Conservation (phyloP, 768 basidiomycete genomes). For the Lactifluus volemus region DNA sequence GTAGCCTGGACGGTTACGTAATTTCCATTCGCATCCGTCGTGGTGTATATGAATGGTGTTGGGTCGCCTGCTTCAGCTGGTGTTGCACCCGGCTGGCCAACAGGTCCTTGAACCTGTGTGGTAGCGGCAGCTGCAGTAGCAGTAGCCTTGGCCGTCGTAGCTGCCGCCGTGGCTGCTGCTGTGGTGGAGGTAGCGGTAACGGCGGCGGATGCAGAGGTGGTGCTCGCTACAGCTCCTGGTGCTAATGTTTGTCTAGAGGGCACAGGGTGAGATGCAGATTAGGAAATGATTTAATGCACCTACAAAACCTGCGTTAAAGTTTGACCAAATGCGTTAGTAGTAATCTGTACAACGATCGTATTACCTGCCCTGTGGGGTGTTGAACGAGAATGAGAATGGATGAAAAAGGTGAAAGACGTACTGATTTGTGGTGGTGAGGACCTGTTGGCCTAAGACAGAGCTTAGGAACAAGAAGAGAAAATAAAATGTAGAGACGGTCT, state of each 20-base stretch:
- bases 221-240: slow-evolving; percentile 17
- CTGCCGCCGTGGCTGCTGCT: slow-evolving; percentile 16
- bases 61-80: slow-evolving; percentile 17
- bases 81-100: slow-evolving; percentile 41
- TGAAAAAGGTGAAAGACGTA: slow-evolving; percentile 25
- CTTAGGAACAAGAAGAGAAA: slow-evolving; percentile 20
- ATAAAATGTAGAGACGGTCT: slow-evolving; percentile 5
- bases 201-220: slow-evolving; percentile 21
- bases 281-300: slow-evolving; percentile 9
- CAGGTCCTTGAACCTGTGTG: slow-evolving; percentile 36
- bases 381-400: slow-evolving; percentile 5
- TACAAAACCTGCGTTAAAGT: slow-evolving; percentile 39
- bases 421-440: slow-evolving; percentile 38
- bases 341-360: slow-evolving; percentile 43
- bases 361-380: slow-evolving; percentile 33
- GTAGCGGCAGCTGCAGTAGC: slow-evolving; percentile 7
- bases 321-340: slow-evolving; percentile 33
- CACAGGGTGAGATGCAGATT: background rate
- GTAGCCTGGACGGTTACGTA: slow-evolving; percentile 22
- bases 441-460: slow-evolving; percentile 30
- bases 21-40: slow-evolving; percentile 28
- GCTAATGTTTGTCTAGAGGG: slow-evolving; percentile 17
- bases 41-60: slow-evolving; percentile 28
- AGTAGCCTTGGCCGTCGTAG: slow-evolving; percentile 8
- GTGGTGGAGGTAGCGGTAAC: slow-evolving; percentile 23